These are phyloP conservation scores for Calonectria fujianensis DNA, from an alignment of 2,329 filamentous ascomycete genomes.

Conservation along the genomic window DNA sequence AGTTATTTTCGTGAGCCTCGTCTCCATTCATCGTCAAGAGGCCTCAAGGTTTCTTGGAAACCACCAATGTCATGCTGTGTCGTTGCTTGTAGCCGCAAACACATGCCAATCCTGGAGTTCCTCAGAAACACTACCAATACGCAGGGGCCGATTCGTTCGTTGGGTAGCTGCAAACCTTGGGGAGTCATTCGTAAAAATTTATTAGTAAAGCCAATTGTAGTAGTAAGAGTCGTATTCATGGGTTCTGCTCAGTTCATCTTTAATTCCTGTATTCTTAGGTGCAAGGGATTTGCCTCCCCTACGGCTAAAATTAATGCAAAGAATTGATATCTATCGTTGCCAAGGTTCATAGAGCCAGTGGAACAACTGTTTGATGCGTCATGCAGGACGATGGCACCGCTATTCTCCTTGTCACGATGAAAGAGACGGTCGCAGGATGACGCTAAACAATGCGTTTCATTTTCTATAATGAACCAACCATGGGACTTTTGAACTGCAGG, in stretches of 20 bases:
- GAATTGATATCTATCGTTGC: background rate
- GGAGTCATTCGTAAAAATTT: background rate
- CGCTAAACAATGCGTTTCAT: background rate
- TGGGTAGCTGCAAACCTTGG: background rate
- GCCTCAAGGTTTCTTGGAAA: background rate
- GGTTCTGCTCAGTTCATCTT: background rate
- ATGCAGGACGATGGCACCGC: background rate
- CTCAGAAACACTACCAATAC: background rate
- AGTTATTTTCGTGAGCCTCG: background rate
- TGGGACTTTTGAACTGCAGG: background rate
- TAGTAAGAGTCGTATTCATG: background rate
- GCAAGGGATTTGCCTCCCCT: background rate
- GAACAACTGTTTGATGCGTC: background rate
- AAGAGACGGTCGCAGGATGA: background rate
- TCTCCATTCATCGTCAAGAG: background rate
- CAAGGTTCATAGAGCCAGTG: background rate
- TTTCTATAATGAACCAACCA: background rate
- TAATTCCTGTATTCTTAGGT: background rate
- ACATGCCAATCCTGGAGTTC: background rate
- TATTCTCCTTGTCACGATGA: background rate
- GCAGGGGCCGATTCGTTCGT: background rate
- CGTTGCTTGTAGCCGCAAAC: background rate
- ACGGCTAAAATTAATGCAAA: background rate
- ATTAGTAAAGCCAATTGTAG: background rate
- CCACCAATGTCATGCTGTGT: background rate